Conservation (phyloP, 179 eudicot species). For the Carnegiea gigantea region DNA sequence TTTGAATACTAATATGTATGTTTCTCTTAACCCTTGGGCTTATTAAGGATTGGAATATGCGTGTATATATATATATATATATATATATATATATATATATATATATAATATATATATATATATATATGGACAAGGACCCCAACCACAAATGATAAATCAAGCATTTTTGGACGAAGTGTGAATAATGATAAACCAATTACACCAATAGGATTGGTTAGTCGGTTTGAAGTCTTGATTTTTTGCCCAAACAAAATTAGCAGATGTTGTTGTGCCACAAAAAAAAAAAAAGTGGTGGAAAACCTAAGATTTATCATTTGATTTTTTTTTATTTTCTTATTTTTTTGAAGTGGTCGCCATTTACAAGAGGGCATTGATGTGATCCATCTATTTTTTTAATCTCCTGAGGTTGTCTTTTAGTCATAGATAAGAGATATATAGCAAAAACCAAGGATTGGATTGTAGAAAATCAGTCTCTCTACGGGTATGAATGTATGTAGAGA, state of each 20-base stretch:
- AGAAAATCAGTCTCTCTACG: no score
- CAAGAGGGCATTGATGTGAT: background rate
- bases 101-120: no score
- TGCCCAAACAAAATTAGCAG: slow-evolving; percentile 8
- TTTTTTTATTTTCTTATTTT: background rate
- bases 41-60: no score
- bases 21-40: no score
- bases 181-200: slow-evolving; percentile 9
- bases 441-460: background rate
- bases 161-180: background rate
- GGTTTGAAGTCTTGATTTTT: slow-evolving; percentile 21
- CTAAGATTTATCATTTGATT: background rate
- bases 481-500: no score
- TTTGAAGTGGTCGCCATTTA: no score
- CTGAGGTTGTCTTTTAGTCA: background rate
- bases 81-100: no score
- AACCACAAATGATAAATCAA: background rate
- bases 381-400: background rate
- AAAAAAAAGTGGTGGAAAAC: background rate
- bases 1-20: no score
- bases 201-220: slow-evolving; percentile 32
- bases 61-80: no score
- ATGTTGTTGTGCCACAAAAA: background rate
- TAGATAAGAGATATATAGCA: background rate
- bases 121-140: slow-evolving; percentile 25